phyloP scores from a whole-genome alignment of 768 basidiomycete genomes.

The Tephrocybe sp. region DNA sequence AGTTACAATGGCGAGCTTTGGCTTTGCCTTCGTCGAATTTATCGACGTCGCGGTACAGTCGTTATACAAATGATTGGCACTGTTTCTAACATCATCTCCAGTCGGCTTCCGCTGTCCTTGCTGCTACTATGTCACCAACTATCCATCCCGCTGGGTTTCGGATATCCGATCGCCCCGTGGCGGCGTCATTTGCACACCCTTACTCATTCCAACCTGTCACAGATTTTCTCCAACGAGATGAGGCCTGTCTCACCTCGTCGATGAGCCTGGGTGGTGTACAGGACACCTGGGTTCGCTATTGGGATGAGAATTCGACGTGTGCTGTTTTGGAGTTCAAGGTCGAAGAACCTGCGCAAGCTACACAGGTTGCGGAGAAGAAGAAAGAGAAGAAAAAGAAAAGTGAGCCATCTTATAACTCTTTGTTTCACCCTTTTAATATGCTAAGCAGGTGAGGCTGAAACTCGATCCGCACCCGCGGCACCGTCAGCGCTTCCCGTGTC shows the following conservation, averaged over 20 bases:
- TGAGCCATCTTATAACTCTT: constrained; percentile 32
- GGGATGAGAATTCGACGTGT: constrained; percentile 85
- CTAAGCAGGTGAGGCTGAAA: constrained; percentile 25
- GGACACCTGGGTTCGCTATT: constrained; percentile 80
- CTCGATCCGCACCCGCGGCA: constrained; percentile 38
- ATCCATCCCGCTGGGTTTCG: constrained; percentile 93
- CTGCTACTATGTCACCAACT: constrained; percentile 82
- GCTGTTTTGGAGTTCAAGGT: constrained; percentile 81
- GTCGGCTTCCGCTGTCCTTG: constrained; percentile 83
- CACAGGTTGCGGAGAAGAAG: constrained; percentile 37
- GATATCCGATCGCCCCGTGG: constrained; percentile 86
- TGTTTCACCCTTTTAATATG: not conserved
- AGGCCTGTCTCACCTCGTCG: constrained; percentile 71
- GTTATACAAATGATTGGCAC: not conserved
- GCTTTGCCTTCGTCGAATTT: constrained; percentile 94
- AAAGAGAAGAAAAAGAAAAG: constrained; percentile 66
- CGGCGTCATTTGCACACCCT: constrained; percentile 90
- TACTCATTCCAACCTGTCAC: constrained; percentile 85
- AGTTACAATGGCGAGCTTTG: constrained; percentile 83
- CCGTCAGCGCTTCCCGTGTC: constrained; percentile 73
- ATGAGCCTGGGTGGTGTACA: constrained; percentile 69
- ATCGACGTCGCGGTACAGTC: constrained; percentile 71
- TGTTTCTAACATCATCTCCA: constrained; percentile 29
- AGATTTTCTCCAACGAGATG: constrained; percentile 74
- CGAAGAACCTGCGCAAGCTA: constrained; percentile 49